Evolutionary conservation across 2,329 filamentous ascomycete genomes (phyloP).

Genomic region (Hysterium pulicare): DNA sequence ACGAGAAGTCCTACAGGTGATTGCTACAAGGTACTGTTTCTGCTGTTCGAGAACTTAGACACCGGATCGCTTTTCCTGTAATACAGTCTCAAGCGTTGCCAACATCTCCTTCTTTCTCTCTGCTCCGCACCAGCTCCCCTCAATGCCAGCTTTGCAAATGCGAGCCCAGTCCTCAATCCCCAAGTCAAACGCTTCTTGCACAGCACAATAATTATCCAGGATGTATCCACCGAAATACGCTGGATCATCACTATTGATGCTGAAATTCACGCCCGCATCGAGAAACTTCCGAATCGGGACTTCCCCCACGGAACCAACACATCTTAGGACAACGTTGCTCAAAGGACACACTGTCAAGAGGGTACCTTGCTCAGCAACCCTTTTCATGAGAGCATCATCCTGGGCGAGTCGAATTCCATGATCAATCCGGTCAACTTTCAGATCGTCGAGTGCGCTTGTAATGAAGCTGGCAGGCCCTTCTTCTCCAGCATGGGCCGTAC

Average conservation of each 20-base stretch:
- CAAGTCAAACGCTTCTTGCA: slow-evolving; percentile 68
- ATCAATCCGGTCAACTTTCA: slow-evolving; percentile 66
- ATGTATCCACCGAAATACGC: slow-evolving; percentile 76
- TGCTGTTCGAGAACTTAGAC: too few species aligned
- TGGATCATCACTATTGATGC: slow-evolving; percentile 71
- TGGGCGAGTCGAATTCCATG: slow-evolving; percentile 67
- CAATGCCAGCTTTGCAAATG: slow-evolving; percentile 60
- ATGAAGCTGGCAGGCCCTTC: slow-evolving; percentile 70
- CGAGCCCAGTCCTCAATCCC: slow-evolving; percentile 62
- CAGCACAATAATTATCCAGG: slow-evolving; percentile 70
- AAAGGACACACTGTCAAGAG: slow-evolving; percentile 70
- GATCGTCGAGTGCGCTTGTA: slow-evolving; percentile 57
- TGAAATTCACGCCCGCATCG: slow-evolving; percentile 63
- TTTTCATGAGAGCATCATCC: slow-evolving; percentile 56
- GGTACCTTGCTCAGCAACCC: slow-evolving; percentile 55
- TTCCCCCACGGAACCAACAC: slow-evolving; percentile 51
- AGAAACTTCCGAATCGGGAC: slow-evolving; percentile 63
- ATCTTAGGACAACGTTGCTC: slow-evolving; percentile 66
- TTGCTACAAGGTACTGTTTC: too few species aligned
- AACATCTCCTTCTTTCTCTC: slow-evolving; percentile 61
- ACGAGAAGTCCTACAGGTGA: too few species aligned
- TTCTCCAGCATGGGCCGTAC: slow-evolving; percentile 75
- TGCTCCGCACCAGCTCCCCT: slow-evolving; percentile 67
- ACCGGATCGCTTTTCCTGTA: too few species aligned
- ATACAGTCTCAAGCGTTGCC: slow-evolving; percentile 9